Evolutionary conservation across 495 filamentous ascomycete species (phyloP), one percentile per base, ranked within the genome.

Genomic region (Daldinia concentrica): DNA sequence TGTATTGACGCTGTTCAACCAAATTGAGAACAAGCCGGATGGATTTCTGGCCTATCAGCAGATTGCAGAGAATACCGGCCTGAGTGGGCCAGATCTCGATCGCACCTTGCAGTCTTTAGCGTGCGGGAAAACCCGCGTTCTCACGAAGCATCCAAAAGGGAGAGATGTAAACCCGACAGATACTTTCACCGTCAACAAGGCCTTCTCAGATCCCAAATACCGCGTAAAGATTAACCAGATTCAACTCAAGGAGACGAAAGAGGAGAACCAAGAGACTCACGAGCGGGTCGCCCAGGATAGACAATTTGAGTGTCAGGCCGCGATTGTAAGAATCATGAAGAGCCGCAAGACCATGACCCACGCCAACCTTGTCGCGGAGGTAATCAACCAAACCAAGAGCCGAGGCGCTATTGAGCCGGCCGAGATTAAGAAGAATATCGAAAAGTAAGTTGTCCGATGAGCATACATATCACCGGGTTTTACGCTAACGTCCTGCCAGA

Each of bases 151-250:
- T 58, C 96, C 95, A 30, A 93, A 92, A 78, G 91, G 93, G 54
- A 87, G 89, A 43, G 93, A 98, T 0, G 90, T 99, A 57, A 84
- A 86, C 58, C 70, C 80, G 1, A 91, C 86, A 4, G 95, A 99
- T 77, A 88, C 86, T 12, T 99, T 99, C 75, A 84, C 84, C 0
- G 87, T 95, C 67, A 98, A 98, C 79, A 69, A 83, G 27, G 76
- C 73, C 17, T 99, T 99, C 79, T 81, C 81, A 17, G 90, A 97
- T 71, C 85, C 86, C 29, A 97, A 97, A 80, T 92, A 90, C 80
- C 90, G 93, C 63, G 90, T 99, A 80, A 98, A 99, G 83, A 97
- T 98, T 84, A 99, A 98, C 81, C 93, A 96, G 80, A 93, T 99
- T 65, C 96, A 99, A 80, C 86, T 98, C 54, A 95, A 94, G 78